These are phyloP conservation scores for Boletellus deceptivus DNA, from an alignment of 1,284 basidiomycete genomes.

Conservation along the genomic window DNA sequence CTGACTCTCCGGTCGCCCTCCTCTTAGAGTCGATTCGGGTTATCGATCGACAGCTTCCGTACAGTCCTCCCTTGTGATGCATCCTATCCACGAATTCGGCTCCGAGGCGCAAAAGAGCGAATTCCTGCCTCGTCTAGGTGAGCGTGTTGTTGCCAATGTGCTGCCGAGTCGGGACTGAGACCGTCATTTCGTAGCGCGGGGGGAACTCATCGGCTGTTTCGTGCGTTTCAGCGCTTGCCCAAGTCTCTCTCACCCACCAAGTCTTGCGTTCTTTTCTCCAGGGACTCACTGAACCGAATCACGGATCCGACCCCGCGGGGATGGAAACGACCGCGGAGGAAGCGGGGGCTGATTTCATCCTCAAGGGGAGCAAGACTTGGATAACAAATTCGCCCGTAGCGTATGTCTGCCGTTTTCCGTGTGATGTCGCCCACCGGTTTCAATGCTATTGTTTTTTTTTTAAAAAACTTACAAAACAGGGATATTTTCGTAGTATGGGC, in stretches of 20 bases:
- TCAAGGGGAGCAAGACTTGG: constrained; percentile 96
- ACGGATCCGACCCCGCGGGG: constrained; percentile 89
- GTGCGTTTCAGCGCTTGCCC: constrained; percentile 46
- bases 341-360: constrained; percentile 77
- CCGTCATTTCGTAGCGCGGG: constrained; percentile 57
- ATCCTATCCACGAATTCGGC: constrained; percentile 93
- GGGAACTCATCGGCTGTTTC: constrained; percentile 91
- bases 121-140: constrained; percentile 83
- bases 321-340: constrained; percentile 95
- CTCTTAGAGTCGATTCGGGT: constrained; percentile 83
- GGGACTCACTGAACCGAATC: constrained; percentile 96
- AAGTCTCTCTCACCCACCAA: constrained; percentile 1
- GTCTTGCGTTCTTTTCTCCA: constrained; percentile 27
- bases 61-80: constrained; percentile 97
- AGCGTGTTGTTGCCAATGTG: constrained; percentile 13
- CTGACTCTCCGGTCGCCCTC: too few species aligned
- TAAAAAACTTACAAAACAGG: constrained; percentile 37
- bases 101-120: constrained; percentile 88
- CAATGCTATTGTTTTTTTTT: neutral
- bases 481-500: constrained; percentile 94
- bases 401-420: constrained; percentile 43
- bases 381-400: constrained; percentile 90
- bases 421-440: neutral
- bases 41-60: constrained; percentile 96
- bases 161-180: constrained; percentile 11